phyloP scores from a whole-genome alignment of 805 yeast genomes.

The Myxozyma kluyveri region DNA sequence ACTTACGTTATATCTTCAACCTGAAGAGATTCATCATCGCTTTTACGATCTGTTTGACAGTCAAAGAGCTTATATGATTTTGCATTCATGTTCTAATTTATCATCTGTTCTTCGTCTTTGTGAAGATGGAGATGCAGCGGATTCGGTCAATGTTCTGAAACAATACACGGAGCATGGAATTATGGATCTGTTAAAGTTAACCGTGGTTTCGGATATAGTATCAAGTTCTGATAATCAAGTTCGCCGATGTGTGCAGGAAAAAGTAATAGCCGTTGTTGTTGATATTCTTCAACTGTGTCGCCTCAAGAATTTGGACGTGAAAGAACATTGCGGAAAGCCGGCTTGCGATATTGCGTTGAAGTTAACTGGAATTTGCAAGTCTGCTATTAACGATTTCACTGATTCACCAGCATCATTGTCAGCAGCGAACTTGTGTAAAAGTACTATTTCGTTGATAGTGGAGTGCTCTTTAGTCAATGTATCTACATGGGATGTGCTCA shows the following conservation, averaged over 20 bases:
- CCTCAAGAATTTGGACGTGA: too few species aligned
- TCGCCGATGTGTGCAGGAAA: slow-evolving; percentile 7
- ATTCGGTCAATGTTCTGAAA: slow-evolving; percentile 1
- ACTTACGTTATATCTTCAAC: slow-evolving; percentile 6
- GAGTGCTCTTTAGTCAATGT: slow-evolving; percentile 4
- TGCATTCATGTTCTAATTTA: slow-evolving; percentile 15
- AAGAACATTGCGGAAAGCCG: too few species aligned
- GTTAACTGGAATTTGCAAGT: background rate
- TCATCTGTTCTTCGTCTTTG: slow-evolving; percentile 1
- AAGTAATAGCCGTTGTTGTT: background rate
- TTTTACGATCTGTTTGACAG: slow-evolving; percentile 13
- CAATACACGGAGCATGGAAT: slow-evolving; percentile 6
- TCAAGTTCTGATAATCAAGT: slow-evolving; percentile 4
- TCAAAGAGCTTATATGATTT: slow-evolving; percentile 7
- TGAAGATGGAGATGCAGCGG: background rate
- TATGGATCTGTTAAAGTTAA: background rate
- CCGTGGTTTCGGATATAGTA: slow-evolving; percentile 4
- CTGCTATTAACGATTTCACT: slow-evolving; percentile 3
- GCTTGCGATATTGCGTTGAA: slow-evolving; percentile 5
- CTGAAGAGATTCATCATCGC: slow-evolving; percentile 1
- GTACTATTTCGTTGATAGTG: slow-evolving; percentile 15
- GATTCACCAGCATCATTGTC: too few species aligned
- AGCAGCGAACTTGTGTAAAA: slow-evolving; percentile 2
- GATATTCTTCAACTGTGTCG: too few species aligned
- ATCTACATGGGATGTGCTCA: slow-evolving; percentile 6